Evolutionary conservation across 305 asterid genomes (phyloP).

Genomic region (Solanum hybrid): DNA sequence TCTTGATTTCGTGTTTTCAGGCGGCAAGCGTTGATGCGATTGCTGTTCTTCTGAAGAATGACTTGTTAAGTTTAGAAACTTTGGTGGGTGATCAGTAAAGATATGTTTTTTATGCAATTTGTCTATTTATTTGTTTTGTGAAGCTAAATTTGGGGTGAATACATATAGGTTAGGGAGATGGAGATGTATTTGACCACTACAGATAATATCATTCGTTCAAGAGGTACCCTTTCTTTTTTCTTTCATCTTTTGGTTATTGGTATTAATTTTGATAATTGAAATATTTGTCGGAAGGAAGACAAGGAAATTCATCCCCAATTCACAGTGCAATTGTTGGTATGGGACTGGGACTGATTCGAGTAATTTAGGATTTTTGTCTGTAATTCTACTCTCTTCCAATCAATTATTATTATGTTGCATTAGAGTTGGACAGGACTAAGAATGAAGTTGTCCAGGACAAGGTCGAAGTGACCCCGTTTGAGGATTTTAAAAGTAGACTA

Average conservation of each 20-base stretch:
- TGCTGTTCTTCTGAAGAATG: slow-evolving; percentile 52
- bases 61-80: slow-evolving; percentile 46
- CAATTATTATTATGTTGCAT: neutral
- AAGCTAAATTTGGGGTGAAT: neutral
- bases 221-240: slow-evolving; percentile 39
- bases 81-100: slow-evolving; percentile 35
- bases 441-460: neutral
- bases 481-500: neutral
- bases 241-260: neutral
- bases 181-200: slow-evolving; percentile 89
- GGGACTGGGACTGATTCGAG: neutral
- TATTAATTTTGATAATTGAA: neutral
- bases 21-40: slow-evolving; percentile 51
- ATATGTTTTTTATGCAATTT: neutral
- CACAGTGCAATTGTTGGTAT: neutral
- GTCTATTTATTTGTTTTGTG: neutral
- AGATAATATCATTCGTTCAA: slow-evolving; percentile 58
- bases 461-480: neutral
- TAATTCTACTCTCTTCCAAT: neutral
- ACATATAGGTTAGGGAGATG: slow-evolving; percentile 72
- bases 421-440: neutral
- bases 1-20: slow-evolving; percentile 28
- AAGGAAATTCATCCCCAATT: neutral
- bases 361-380: neutral
- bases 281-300: neutral